Evolutionary conservation across 768 basidiomycete genomes (phyloP), one percentile per base, ranked within the genome.

Genomic region (Cubamyces sp.): DNA sequence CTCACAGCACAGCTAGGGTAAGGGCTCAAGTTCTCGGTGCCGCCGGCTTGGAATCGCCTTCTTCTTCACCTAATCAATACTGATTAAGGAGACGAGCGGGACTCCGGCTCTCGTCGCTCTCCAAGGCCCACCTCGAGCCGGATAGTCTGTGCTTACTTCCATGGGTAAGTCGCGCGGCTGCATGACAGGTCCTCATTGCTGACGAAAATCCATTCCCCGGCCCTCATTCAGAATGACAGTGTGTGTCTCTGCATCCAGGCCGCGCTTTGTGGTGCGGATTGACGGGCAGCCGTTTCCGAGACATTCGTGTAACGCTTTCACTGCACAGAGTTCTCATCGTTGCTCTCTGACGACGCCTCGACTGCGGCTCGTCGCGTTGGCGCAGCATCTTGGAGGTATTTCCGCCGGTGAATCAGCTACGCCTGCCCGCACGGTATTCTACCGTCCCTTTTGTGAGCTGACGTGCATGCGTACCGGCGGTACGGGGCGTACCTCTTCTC

Each of bases 401-500:
- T 46, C 54, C 54, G 54, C 54, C 54, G 54, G 54, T 56, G 28
- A 46, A 47, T 56, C 43, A 54, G 34, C 28, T 19, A 12, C 28
- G 42, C 1, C 43, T 37, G 30, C 45, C 3, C 42, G 25, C 30
- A 18, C 45, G n/a, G 43, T 42, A 5, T 19, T 19, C n/a, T 25
- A 28, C 26, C 54, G 16, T 46, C 8, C 54, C 19, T 37, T 34
- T 19, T 19, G 28, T 26, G 42, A 56, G 19, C 28, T 5, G 45
- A 46, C 37, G 45, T 26, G 30, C 16, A 56, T 23, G 37, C 46
- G 30, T 46, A 16, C 30, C 54, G 41, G 43, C 19, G 16, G 54
- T 3, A 8, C 28, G 54, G 54, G 7, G 19, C 28, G 42, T 34
- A 34, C 34, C 34, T 34, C 34, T 5, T 34, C 34, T 11, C 11